These are phyloP conservation scores for Kalanchoe fedtschenkoi DNA, from an alignment of 164 flowering plant species.

Conservation along the genomic window DNA sequence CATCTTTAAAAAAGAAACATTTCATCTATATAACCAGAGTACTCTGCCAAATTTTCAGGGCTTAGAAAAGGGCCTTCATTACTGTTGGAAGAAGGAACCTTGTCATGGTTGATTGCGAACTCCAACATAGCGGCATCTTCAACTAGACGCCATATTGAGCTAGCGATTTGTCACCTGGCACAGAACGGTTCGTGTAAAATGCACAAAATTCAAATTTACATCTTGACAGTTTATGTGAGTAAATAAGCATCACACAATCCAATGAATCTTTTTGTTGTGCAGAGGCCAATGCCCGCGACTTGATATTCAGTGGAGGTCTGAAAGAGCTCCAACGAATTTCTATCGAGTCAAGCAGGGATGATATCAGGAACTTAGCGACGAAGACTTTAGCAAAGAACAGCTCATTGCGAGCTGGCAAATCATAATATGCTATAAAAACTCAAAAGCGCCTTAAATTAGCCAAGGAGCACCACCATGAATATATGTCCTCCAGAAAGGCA, in stretches of 20 bases:
- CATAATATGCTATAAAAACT: no score
- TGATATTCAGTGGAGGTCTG: conserved; percentile 43
- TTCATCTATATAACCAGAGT: neutral
- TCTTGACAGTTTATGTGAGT: neutral
- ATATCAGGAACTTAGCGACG: conserved; percentile 70
- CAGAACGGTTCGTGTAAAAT: conserved; percentile 47
- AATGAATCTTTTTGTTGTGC: conserved; percentile 14
- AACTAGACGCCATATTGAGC: conserved; percentile 75
- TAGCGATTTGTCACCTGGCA: conserved; percentile 84
- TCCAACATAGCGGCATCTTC: conserved; percentile 34
- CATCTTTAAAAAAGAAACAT: neutral
- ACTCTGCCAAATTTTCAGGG: conserved; percentile 30
- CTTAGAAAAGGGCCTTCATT: conserved; percentile 58
- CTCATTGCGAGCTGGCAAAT: neutral
- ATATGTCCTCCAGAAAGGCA: no score
- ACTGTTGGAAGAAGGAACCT: conserved; percentile 63
- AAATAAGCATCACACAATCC: neutral
- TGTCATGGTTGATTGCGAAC: conserved; percentile 65
- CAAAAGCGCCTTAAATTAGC: no score
- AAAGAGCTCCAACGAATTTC: conserved; percentile 49
- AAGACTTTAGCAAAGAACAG: conserved; percentile 28
- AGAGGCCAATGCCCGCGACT: conserved; percentile 61
- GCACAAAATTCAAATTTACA: neutral
- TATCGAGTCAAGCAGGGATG: conserved; percentile 56
- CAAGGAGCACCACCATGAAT: no score